A percentile compares a stretch with the other conserved stretches of the same genome.
These are phyloP conservation scores for Fomitopsis palustris DNA, from an alignment of 1,284 basidiomycete genomes.

Conservation along the genomic window DNA sequence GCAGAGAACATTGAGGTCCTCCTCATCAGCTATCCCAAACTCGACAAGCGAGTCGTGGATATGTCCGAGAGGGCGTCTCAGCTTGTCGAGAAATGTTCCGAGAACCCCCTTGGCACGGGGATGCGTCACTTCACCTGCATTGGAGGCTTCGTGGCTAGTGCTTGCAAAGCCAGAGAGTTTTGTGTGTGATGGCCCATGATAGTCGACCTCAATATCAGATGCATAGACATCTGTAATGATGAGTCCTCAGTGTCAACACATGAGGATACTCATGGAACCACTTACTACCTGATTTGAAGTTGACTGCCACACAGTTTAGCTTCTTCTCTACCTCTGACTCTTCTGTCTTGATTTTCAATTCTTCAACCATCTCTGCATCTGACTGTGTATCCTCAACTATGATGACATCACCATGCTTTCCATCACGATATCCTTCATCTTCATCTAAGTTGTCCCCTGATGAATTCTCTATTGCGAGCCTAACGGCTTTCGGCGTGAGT, in stretches of 20 bases:
- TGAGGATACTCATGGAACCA: too few relatives aligned
- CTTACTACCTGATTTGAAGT: not conserved
- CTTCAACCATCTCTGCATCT: not conserved
- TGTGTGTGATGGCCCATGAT: too few relatives aligned
- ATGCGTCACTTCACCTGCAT: too few relatives aligned
- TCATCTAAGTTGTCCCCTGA: conserved; percentile 2
- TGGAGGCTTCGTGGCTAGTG: too few relatives aligned
- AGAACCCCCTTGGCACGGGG: not conserved
- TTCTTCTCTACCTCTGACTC: not conserved
- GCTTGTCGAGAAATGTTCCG: not conserved
- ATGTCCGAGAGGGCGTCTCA: not conserved
- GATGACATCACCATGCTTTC: conserved; percentile 5
- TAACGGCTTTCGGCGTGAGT: not conserved
- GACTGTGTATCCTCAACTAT: not conserved
- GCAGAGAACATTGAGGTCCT: conserved; percentile 14
- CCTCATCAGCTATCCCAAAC: conserved; percentile 6
- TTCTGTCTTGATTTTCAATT: not conserved
- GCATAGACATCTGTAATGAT: too few relatives aligned
- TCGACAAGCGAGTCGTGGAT: not conserved
- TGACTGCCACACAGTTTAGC: not conserved
- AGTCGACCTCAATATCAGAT: too few relatives aligned
- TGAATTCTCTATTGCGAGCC: conserved; percentile 5
- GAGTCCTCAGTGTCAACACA: too few relatives aligned
- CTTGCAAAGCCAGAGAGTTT: too few relatives aligned
- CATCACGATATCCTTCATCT: conserved; percentile 3